Conservation (phyloP, 257 asterid genomes). For the Coffea canephora region DNA sequence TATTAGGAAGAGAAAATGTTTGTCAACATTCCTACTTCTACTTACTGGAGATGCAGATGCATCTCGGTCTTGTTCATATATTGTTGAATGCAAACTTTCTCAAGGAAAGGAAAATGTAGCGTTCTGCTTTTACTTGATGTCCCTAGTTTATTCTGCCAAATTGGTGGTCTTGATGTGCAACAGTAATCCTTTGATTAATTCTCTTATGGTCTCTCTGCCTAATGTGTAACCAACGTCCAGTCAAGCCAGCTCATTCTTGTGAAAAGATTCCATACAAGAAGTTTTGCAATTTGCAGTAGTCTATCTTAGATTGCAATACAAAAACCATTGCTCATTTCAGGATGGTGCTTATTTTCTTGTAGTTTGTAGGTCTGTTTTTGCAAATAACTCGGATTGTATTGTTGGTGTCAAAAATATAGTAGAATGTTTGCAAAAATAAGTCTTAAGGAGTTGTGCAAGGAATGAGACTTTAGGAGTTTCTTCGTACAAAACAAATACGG, state of each 20-base stretch:
- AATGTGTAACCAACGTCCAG: not conserved
- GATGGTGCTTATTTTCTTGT: not conserved
- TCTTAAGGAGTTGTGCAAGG: too few relatives aligned
- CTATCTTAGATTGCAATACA: too few relatives aligned
- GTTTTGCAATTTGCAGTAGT: not conserved
- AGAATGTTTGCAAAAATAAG: not conserved
- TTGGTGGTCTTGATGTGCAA: not conserved
- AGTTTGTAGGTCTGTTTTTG: not conserved
- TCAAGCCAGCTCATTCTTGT: not conserved
- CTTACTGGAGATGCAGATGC: not conserved
- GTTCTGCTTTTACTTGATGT: not conserved
- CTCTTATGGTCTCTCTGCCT: not conserved
- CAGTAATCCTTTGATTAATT: not conserved
- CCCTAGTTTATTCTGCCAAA: not conserved
- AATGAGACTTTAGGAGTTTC: too few relatives aligned
- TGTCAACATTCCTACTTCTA: not conserved
- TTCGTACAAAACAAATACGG: too few relatives aligned
- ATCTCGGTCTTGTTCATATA: not conserved
- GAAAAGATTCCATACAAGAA: not conserved
- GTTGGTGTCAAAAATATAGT: too few relatives aligned
- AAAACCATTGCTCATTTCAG: not conserved
- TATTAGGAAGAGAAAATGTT: not conserved
- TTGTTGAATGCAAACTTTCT: not conserved
- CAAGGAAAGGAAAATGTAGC: not conserved
- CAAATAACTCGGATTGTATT: not conserved